phyloP scores from a whole-genome alignment of 2,329 filamentous ascomycete species.

The Pseudogymnoascus sp. region DNA sequence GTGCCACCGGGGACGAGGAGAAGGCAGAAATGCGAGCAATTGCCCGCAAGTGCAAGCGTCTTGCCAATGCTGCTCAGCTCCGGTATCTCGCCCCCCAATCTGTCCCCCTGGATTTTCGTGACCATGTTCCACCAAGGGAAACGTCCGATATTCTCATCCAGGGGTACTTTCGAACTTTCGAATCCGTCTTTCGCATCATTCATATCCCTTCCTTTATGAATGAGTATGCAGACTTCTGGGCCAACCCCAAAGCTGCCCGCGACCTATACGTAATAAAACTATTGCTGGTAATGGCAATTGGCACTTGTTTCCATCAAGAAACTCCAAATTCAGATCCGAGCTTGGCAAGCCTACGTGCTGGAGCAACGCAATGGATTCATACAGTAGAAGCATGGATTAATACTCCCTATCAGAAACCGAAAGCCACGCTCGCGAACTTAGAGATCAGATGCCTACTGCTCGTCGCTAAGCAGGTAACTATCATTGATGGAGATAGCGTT shows the following conservation, averaged over 20 bases:
- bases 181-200: constrained; percentile 37
- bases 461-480: constrained; percentile 43
- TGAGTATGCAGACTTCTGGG: constrained; percentile 38
- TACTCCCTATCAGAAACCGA: constrained; percentile 40
- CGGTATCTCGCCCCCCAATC: background rate
- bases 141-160: constrained; percentile 2
- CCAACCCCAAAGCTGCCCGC: constrained; percentile 16
- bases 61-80: background rate
- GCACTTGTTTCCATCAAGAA: constrained; percentile 8
- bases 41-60: background rate
- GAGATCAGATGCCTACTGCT: constrained; percentile 48
- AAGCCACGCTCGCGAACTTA: constrained; percentile 41
- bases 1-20: background rate
- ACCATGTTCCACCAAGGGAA: constrained; percentile 3
- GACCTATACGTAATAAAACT: constrained; percentile 11
- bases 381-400: constrained; percentile 48
- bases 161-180: constrained; percentile 38
- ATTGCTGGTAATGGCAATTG: constrained; percentile 12
- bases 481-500: constrained; percentile 43
- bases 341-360: constrained; percentile 32
- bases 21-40: background rate
- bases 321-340: background rate
- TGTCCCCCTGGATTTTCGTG: constrained; percentile 6
- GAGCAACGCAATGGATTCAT: constrained; percentile 45
- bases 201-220: constrained; percentile 39